Evolutionary conservation across 331 rosid genomes (phyloP).

Genomic region (Malus hybrid): DNA sequence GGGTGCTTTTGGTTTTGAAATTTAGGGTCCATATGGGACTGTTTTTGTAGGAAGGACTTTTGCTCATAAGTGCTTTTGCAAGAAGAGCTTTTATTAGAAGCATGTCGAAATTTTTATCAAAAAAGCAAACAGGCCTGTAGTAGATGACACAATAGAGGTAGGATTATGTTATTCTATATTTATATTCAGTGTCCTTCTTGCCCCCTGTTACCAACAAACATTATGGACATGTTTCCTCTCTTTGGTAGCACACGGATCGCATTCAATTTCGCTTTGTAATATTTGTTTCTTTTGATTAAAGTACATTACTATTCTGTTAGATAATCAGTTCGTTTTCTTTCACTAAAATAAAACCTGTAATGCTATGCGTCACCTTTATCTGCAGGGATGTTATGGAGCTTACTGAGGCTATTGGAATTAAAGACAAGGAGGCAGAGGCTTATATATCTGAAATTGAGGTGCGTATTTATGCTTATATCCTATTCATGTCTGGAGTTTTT

Average conservation of each 20-base stretch:
- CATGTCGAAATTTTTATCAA: too few relatives aligned
- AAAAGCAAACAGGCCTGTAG: too few relatives aligned
- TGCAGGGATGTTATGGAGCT: constrained; percentile 75
- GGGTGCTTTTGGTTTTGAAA: neutral
- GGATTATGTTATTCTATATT: neutral
- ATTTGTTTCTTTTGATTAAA: neutral
- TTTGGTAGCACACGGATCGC: neutral
- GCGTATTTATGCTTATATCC: neutral
- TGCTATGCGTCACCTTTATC: neutral
- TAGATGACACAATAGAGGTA: neutral
- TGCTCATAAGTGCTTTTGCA: too few relatives aligned
- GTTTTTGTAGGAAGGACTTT: too few relatives aligned
- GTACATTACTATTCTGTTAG: neutral
- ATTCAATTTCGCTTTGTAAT: neutral
- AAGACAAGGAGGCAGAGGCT: constrained; percentile 80
- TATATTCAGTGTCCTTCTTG: neutral
- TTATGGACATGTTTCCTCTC: neutral
- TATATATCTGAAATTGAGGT: constrained; percentile 98
- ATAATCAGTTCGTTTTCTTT: neutral
- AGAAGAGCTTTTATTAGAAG: too few relatives aligned
- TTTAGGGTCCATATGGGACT: too few relatives aligned
- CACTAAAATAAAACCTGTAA: neutral
- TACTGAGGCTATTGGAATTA: constrained; percentile 70
- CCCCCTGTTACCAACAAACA: neutral
- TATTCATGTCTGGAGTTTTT: neutral